phyloP scores from a whole-genome alignment of 2,329 filamentous ascomycete species.

The Pseudocercospora musae region DNA sequence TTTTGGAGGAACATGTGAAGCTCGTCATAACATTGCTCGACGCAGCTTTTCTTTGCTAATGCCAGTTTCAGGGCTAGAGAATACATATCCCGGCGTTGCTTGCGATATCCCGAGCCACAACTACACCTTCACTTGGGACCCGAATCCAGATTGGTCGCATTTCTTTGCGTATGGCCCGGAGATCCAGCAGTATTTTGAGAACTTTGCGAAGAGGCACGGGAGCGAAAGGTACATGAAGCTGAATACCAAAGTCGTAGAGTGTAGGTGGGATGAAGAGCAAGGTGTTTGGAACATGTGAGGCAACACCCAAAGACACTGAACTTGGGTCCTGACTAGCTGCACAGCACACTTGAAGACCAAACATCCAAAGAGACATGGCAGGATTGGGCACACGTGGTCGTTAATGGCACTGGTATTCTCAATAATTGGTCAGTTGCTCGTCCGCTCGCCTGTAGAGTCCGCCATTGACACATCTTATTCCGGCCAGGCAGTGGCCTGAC shows the following conservation, averaged over 20 bases:
- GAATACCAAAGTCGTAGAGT: slow-evolving; percentile 41
- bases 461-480: neutral
- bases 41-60: too few species aligned
- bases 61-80: too few species aligned
- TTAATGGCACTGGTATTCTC: slow-evolving; percentile 22
- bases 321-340: neutral
- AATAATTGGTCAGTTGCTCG: slow-evolving; percentile 33
- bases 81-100: slow-evolving; percentile 38
- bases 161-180: slow-evolving; percentile 46
- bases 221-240: slow-evolving; percentile 45
- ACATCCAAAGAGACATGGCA: neutral
- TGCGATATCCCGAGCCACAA: slow-evolving; percentile 45
- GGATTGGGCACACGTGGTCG: neutral
- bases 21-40: too few species aligned
- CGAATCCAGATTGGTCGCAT: slow-evolving; percentile 35
- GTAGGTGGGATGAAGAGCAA: slow-evolving; percentile 43
- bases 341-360: slow-evolving; percentile 29
- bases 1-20: slow-evolving; percentile 26
- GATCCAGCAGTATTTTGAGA: slow-evolving; percentile 47
- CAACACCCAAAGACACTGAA: slow-evolving; percentile 28
- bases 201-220: slow-evolving; percentile 40
- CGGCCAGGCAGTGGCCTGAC: slow-evolving; percentile 35
- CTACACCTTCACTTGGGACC: slow-evolving; percentile 49
- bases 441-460: neutral
- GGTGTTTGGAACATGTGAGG: slow-evolving; percentile 34